Base-by-base conservation (phyloP, 2,329 filamentous ascomycete species). In the Fusarium scirpi region DNA sequence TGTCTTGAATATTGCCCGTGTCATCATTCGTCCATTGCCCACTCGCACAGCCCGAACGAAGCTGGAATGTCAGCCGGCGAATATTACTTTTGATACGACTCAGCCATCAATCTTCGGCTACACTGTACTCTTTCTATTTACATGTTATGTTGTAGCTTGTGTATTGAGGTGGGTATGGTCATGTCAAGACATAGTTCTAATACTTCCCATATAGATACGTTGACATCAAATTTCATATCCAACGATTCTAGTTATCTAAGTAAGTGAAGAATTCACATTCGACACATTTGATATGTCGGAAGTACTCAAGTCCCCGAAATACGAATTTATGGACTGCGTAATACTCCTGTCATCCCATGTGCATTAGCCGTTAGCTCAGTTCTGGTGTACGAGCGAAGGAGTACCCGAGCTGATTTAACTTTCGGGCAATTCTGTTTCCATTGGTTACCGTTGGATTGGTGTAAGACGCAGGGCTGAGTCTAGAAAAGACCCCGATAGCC, bases 1-100 rank as follows among this genome's bases (percentile, higher is more conserved):
- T n/a, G 43, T 58, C 61, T 64, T 64, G 59, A 58, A 47, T 63
- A 64, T 63, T 64, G 59, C n/a, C 61, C 61, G 59, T 44, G 34
- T 25, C 43, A 56, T 47, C 7, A 44, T 24, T 22, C 11, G 15
- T n/a, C 18, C 24, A 22, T 54, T 29, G 44, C 9, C 44, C 44
- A n/a, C 30, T 55, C 29, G 22, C 24, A n/a, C 43, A 56, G 43
- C 25, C 54, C 30, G 24, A 34, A 49, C 7, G 18, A 29, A 63
- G 49, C 48, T 38, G 16, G 24, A 63, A 8, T 12, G 10, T 41
- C n/a, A 9, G 27, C 9, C 13, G 15, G 13, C 49, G 13, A 41
- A 52, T 52, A 11, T 9, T 27, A 27, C 20, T 10, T 8, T n/a
- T 7, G 13, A 27, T 25, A 27, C 1, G 10, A 20, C 49, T 27